Conservation (phyloP, 306 rosid species). For the Lablab purpureus region DNA sequence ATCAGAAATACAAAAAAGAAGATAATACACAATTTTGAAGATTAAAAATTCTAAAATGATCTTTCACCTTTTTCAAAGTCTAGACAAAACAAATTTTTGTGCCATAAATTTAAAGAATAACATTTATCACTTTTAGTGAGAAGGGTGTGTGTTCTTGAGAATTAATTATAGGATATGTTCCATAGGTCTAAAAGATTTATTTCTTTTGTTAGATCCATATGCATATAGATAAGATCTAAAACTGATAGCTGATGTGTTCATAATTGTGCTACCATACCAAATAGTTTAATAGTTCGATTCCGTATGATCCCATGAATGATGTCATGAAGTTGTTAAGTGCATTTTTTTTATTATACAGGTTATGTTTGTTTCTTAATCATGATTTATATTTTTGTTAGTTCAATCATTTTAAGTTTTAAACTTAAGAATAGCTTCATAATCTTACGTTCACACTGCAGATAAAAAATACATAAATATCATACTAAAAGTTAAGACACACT, state of each 20-base stretch:
- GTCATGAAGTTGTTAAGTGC: neutral
- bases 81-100: neutral
- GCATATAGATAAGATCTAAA: constrained; percentile 23
- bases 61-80: neutral
- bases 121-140: neutral
- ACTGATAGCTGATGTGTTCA: constrained; percentile 4
- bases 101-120: neutral
- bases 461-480: neutral
- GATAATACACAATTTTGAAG: neutral
- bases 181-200: neutral
- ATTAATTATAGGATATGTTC: neutral
- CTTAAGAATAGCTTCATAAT: neutral
- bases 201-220: neutral
- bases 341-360: neutral
- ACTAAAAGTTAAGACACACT: no score
- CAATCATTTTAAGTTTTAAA: neutral
- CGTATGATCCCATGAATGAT: constrained; percentile 17
- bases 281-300: constrained; percentile 8
- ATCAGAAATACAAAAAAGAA: no score
- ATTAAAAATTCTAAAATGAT: neutral
- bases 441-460: neutral
- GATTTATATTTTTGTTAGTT: neutral
- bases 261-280: constrained; percentile 15
- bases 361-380: neutral
- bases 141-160: neutral